Conservation (phyloP, 1,284 basidiomycete species). For the Ceratobasidium papillatum region DNA sequence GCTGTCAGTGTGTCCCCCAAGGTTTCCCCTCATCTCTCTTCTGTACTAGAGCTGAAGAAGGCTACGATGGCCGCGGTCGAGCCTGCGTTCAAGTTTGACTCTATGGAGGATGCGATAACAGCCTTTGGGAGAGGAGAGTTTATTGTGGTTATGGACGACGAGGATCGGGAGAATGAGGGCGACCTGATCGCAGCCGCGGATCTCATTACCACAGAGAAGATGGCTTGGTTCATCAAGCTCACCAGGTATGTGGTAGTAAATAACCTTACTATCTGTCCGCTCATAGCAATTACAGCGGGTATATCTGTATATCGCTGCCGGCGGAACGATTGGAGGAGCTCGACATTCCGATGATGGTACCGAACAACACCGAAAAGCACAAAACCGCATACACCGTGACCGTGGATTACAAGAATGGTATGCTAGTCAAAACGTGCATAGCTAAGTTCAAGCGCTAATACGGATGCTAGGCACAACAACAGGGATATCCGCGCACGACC, state of each 20-base stretch:
- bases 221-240: slow-evolving; percentile 99
- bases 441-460: not conserved
- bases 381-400: slow-evolving; percentile 98
- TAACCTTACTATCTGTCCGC: not conserved
- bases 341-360: slow-evolving; percentile 94
- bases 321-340: slow-evolving; percentile 79
- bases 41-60: slow-evolving; percentile 21
- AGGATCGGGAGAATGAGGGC: slow-evolving; percentile 92
- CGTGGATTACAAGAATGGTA: slow-evolving; percentile 88
- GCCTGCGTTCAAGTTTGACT: slow-evolving; percentile 60
- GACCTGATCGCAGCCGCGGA: slow-evolving; percentile 88
- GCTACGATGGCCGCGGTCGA: slow-evolving; percentile 17
- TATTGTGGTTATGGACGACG: slow-evolving; percentile 95
- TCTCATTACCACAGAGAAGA: slow-evolving; percentile 89
- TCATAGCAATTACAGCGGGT: slow-evolving; percentile 69
- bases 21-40: slow-evolving; percentile 30
- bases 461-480: slow-evolving; percentile 82
- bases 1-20: slow-evolving; percentile 39
- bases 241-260: slow-evolving; percentile 71
- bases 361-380: slow-evolving; percentile 89
- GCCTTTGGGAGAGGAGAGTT: slow-evolving; percentile 88
- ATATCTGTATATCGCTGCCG: slow-evolving; percentile 91
- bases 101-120: slow-evolving; percentile 79
- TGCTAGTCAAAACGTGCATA: slow-evolving; percentile 46
- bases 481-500: slow-evolving; percentile 96